A percentile compares a stretch with the other conserved stretches of the same genome.
These are phyloP conservation scores for Castanea crenata DNA, from an alignment of 306 rosid genomes.

Conservation along the genomic window DNA sequence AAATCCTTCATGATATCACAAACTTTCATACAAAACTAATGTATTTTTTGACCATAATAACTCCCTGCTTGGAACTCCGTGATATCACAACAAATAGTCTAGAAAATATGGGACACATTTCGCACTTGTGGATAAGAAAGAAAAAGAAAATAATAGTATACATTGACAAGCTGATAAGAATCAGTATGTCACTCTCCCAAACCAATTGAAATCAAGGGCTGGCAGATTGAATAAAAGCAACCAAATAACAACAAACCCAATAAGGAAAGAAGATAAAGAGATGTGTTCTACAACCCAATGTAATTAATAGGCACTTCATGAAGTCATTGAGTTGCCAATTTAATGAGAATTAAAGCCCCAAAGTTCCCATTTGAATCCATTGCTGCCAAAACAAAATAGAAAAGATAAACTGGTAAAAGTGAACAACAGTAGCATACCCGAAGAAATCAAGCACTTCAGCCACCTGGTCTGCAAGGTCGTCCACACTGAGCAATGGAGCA, in stretches of 20 bases:
- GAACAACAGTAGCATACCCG: conserved; percentile 39
- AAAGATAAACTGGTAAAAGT: background rate
- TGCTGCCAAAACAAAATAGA: background rate
- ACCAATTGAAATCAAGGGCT: background rate
- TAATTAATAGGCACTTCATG: background rate
- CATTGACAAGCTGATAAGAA: too few species aligned
- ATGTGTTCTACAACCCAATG: background rate
- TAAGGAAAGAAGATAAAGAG: background rate
- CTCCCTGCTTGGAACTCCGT: too few species aligned
- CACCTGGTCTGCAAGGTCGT: conserved; percentile 78
- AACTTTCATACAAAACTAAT: too few species aligned
- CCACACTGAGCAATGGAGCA: conserved; percentile 73
- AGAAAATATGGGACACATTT: too few species aligned
- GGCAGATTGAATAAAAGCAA: background rate
- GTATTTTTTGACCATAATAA: too few species aligned
- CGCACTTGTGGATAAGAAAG: too few species aligned
- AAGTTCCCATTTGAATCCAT: background rate
- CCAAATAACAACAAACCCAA: background rate
- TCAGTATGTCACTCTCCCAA: too few species aligned
- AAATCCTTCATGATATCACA: too few species aligned
- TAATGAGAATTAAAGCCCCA: background rate
- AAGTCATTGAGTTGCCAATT: background rate
- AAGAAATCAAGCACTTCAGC: conserved; percentile 88
- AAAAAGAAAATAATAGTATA: too few species aligned
- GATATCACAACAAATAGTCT: too few species aligned